phyloP scores from a whole-genome alignment of 192 early-diverging fungal genomes.

The Rhizophagus sp. region DNA sequence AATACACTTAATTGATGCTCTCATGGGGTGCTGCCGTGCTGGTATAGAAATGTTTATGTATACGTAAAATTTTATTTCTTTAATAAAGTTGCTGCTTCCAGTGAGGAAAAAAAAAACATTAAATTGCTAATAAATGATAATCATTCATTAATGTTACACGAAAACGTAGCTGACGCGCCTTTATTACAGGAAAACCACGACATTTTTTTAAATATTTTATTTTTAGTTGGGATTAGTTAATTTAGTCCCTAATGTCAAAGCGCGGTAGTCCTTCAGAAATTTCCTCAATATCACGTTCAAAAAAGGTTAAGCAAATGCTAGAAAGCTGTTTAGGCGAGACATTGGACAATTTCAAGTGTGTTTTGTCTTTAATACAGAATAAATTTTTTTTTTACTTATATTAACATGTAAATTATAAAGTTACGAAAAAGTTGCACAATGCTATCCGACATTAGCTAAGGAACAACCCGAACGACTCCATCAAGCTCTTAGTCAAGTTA shows the following conservation, averaged over 20 bases:
- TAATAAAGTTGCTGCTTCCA: too few relatives aligned
- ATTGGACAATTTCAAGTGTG: conserved; percentile 13
- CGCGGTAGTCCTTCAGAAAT: background rate
- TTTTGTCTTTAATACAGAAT: background rate
- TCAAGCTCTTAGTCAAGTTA: background rate
- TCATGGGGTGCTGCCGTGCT: too few relatives aligned
- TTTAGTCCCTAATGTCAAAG: background rate
- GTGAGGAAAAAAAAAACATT: too few relatives aligned
- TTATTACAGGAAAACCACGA: too few relatives aligned
- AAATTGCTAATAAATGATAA: too few relatives aligned
- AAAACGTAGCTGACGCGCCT: too few relatives aligned
- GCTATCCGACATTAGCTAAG: conserved; percentile 14
- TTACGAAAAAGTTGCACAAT: conserved; percentile 12
- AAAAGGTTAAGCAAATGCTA: background rate
- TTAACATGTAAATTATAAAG: background rate
- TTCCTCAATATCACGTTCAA: background rate
- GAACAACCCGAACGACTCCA: background rate
- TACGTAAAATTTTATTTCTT: too few relatives aligned
- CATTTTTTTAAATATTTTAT: too few relatives aligned
- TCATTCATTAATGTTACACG: too few relatives aligned
- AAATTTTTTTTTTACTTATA: background rate
- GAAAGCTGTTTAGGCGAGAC: conserved; percentile 2
- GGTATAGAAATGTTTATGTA: too few relatives aligned
- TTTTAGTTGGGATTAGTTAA: too few relatives aligned
- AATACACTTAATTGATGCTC: too few relatives aligned